A percentile compares a stretch with the other conserved stretches of the same genome.
These are phyloP conservation scores for Lycium ferocissimum DNA, from an alignment of 257 asterid genomes.

Conservation along the genomic window DNA sequence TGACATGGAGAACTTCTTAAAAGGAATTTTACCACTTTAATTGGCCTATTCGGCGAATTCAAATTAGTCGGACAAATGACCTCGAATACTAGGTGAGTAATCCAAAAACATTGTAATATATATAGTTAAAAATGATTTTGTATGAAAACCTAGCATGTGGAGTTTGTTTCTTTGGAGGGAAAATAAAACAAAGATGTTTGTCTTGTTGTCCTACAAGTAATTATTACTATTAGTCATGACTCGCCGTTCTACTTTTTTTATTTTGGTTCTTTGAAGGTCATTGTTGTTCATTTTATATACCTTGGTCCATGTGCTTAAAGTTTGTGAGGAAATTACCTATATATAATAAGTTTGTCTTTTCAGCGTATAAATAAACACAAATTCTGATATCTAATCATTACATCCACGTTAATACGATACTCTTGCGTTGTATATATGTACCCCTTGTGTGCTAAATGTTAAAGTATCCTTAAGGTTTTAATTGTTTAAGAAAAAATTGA, in stretches of 20 bases:
- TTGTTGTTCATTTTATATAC: not conserved
- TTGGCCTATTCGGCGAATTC: too few species aligned
- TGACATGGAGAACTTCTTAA: not conserved
- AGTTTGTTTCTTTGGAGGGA: too few species aligned
- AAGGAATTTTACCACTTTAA: not conserved
- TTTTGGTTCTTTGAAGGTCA: not conserved
- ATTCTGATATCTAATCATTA: not conserved
- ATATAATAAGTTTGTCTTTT: not conserved
- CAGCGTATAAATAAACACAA: conserved; percentile 6
- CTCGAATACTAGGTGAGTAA: too few species aligned
- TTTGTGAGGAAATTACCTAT: not conserved
- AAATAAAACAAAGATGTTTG: not conserved
- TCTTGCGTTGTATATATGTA: not conserved
- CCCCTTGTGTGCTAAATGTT: too few species aligned
- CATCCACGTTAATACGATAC: not conserved
- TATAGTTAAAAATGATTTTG: too few species aligned
- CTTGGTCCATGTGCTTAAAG: conserved; percentile 27
- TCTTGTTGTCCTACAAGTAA: not conserved
- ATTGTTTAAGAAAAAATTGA: too few species aligned
- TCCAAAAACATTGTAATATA: too few species aligned
- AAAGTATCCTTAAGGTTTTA: too few species aligned
- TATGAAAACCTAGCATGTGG: too few species aligned
- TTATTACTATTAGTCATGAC: not conserved
- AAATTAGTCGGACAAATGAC: too few species aligned
- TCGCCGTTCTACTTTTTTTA: not conserved